Percentiles rank a stretch among this genome's conserved stretches.
phyloP scores from a whole-genome alignment of 208 protist genomes.

The Strigomonas galati region DNA sequence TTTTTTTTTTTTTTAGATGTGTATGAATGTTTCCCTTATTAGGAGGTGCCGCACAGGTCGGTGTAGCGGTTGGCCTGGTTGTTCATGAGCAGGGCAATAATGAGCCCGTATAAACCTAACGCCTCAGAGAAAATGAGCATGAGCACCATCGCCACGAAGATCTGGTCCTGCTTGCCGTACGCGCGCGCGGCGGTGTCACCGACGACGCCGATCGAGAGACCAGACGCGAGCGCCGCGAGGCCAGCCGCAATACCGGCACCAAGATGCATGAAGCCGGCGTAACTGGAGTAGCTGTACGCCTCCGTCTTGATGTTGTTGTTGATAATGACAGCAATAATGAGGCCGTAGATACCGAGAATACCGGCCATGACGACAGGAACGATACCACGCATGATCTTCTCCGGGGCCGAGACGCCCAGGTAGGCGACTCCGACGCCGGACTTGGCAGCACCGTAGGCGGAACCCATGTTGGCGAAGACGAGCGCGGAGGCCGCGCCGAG shows the following conservation, averaged over 20 bases:
- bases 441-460: conserved; percentile 99
- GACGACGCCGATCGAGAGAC: conserved; percentile 99
- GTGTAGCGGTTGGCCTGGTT: conserved; percentile 86
- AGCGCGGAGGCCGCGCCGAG: conserved; percentile 72
- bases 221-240: conserved; percentile 93
- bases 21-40: too few relatives aligned
- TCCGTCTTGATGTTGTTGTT: conserved; percentile 91
- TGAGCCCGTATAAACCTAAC: conserved; percentile 98
- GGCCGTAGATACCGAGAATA: conserved; percentile 99
- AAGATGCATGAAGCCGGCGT: conserved; percentile 94
- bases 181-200: conserved; percentile 95
- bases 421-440: conserved; percentile 95
- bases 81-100: conserved; percentile 97
- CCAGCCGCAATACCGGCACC: conserved; percentile 96
- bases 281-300: conserved; percentile 61
- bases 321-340: conserved; percentile 99
- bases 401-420: conserved; percentile 95
- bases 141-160: conserved; percentile 99
- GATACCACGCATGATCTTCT: conserved; percentile 95
- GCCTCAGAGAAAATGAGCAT: conserved; percentile 99
- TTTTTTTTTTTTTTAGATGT: not conserved
- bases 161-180: conserved; percentile 95
- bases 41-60: conserved; percentile 35
- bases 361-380: conserved; percentile 93
- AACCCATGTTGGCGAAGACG: conserved; percentile 95